Evolutionary conservation across 2,329 filamentous ascomycete genomes (phyloP).

Genomic region (Cladosporium velox): DNA sequence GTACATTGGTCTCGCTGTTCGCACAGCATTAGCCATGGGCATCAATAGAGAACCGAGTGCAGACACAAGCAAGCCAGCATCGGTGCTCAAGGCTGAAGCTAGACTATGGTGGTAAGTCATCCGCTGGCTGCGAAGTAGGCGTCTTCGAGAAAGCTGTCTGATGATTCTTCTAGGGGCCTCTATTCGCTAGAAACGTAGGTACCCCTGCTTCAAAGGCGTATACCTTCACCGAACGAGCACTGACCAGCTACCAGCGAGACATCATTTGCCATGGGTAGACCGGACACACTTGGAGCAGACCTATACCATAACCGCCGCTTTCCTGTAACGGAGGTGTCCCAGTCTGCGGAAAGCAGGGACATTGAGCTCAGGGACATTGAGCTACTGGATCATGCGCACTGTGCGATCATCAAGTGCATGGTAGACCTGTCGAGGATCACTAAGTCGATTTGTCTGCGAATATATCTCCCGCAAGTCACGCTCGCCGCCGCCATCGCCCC

Average conservation of each 20-base stretch:
- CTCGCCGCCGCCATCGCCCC: background rate
- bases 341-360: background rate
- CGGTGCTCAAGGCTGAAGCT: background rate
- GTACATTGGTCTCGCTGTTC: slow-evolving; percentile 8
- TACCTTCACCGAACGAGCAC: background rate
- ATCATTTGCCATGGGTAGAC: slow-evolving; percentile 1
- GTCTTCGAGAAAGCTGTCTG: background rate
- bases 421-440: background rate
- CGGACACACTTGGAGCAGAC: background rate
- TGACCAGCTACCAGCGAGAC: background rate
- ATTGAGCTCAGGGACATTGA: background rate
- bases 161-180: background rate
- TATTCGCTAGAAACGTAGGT: background rate
- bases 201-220: too few species aligned
- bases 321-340: background rate
- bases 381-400: background rate
- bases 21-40: slow-evolving; percentile 3
- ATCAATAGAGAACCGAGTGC: background rate
- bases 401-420: slow-evolving; percentile 1
- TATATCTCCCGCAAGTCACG: background rate
- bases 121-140: background rate
- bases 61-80: background rate
- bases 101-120: slow-evolving; percentile 7
- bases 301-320: background rate
- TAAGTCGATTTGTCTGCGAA: background rate